These are phyloP conservation scores for Fusarium liriodendri DNA, from an alignment of 2,329 filamentous ascomycete genomes.

Conservation along the genomic window DNA sequence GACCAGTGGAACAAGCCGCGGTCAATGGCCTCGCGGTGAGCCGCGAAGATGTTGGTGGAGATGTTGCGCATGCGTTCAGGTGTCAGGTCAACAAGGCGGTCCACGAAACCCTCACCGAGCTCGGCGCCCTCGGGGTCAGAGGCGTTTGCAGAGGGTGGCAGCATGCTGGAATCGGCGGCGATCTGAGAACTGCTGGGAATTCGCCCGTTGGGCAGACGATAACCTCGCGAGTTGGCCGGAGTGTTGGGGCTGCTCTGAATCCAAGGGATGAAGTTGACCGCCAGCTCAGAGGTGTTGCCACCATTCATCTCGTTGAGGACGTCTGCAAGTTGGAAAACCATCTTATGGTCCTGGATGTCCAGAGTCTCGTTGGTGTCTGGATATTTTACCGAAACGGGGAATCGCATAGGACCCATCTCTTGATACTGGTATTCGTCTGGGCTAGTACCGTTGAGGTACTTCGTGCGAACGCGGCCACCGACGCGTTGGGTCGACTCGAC, in stretches of 20 bases:
- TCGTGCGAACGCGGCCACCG: slow-evolving; percentile 57
- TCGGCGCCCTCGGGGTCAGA: slow-evolving; percentile 12
- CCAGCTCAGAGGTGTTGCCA: slow-evolving; percentile 53
- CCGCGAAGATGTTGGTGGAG: slow-evolving; percentile 57
- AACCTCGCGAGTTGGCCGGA: slow-evolving; percentile 30
- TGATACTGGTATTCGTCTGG: slow-evolving; percentile 61
- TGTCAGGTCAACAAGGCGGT: not conserved
- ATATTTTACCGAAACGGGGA: slow-evolving; percentile 65
- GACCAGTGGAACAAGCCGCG: slow-evolving; percentile 62
- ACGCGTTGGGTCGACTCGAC: slow-evolving; percentile 54
- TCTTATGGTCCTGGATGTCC: slow-evolving; percentile 71
- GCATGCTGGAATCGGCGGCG: not conserved
- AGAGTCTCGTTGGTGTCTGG: slow-evolving; percentile 62
- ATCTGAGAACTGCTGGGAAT: slow-evolving; percentile 38
- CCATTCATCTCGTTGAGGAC: slow-evolving; percentile 71
- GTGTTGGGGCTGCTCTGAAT: slow-evolving; percentile 57
- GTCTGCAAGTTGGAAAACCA: slow-evolving; percentile 73
- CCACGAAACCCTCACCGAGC: not conserved
- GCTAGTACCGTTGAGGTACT: slow-evolving; percentile 53
- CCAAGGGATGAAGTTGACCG: slow-evolving; percentile 73
- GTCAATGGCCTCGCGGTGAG: slow-evolving; percentile 44
- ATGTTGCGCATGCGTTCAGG: slow-evolving; percentile 26
- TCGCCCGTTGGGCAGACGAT: slow-evolving; percentile 38
- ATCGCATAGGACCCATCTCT: slow-evolving; percentile 74
- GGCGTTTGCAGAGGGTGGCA: not conserved